These are phyloP conservation scores for Hemerocallis citrina DNA, from an alignment of 106 monocot genomes.

Conservation along the genomic window DNA sequence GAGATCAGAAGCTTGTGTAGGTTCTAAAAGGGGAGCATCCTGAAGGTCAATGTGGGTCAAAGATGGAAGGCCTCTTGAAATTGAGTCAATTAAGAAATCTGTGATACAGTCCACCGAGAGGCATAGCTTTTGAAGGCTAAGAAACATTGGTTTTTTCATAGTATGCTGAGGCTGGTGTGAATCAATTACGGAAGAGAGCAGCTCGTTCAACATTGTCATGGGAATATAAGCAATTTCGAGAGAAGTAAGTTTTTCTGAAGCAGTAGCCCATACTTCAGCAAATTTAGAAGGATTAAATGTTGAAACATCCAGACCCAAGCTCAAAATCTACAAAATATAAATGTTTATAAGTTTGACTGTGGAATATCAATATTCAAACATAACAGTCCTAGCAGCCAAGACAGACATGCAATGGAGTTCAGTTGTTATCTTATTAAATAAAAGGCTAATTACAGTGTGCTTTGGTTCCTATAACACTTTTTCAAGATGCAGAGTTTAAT, in stretches of 20 bases:
- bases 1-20: constrained; percentile 46
- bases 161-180: constrained; percentile 8
- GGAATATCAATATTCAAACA: too few species aligned
- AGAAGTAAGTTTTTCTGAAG: constrained; percentile 45
- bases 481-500: too few species aligned
- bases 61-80: constrained; percentile 54
- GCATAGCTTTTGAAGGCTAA: constrained; percentile 62
- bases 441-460: too few species aligned
- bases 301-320: constrained; percentile 69
- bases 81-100: constrained; percentile 48
- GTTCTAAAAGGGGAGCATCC: constrained; percentile 77
- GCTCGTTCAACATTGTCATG: constrained; percentile 38
- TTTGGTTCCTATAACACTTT: too few species aligned
- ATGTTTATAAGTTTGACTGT: too few species aligned
- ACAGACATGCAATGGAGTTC: too few species aligned
- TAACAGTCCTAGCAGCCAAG: too few species aligned
- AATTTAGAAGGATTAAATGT: constrained; percentile 56
- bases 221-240: constrained; percentile 89
- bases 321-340: constrained; percentile 61
- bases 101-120: constrained; percentile 81
- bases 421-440: too few species aligned
- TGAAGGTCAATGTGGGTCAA: constrained; percentile 83
- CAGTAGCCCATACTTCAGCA: constrained; percentile 49
- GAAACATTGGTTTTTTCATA: constrained; percentile 38
- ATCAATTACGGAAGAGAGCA: constrained; percentile 29